phyloP scores from a whole-genome alignment of 2,329 filamentous ascomycete species.

The Fusarium multiceps region DNA sequence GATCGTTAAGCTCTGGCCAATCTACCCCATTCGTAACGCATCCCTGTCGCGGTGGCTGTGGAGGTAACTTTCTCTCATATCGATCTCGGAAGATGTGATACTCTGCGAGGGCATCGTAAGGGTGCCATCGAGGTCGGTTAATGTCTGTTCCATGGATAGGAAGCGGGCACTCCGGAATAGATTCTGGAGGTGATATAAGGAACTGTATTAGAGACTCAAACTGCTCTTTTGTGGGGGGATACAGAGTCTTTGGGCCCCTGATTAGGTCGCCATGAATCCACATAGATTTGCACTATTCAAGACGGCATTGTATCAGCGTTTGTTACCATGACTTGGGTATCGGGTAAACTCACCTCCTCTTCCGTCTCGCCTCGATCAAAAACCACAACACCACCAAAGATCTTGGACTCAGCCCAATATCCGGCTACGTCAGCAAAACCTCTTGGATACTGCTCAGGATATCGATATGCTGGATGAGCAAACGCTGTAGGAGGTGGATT shows the following conservation, averaged over 20 bases:
- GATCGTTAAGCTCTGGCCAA: constrained; percentile 10
- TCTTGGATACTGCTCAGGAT: constrained; percentile 17
- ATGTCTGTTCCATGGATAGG: constrained; percentile 6
- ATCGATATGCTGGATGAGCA: constrained; percentile 6
- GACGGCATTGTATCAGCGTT: rapidly evolving
- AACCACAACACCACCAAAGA: constrained; percentile 11
- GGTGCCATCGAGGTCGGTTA: constrained; percentile 28
- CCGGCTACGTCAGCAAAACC: constrained; percentile 13
- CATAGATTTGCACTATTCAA: constrained; percentile 8
- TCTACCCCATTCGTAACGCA: no score
- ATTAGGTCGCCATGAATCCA: constrained; percentile 22
- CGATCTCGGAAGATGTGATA: constrained; percentile 34
- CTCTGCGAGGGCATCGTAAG: constrained; percentile 14
- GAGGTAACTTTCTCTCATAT: background rate
- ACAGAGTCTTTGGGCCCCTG: constrained; percentile 10
- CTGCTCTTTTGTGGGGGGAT: constrained; percentile 18
- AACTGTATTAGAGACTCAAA: constrained; percentile 3
- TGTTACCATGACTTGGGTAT: rapidly evolving
- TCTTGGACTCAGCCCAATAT: constrained; percentile 29
- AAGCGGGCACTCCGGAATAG: background rate
- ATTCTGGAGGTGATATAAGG: background rate
- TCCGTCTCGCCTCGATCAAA: constrained; percentile 27
- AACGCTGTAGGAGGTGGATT: background rate
- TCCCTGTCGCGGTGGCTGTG: background rate
- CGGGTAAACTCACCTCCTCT: background rate